Percentiles rank a stretch among this genome's conserved stretches.
Conservation (phyloP, 1,139 yeast species). For the Debaryomyces coudertii region DNA sequence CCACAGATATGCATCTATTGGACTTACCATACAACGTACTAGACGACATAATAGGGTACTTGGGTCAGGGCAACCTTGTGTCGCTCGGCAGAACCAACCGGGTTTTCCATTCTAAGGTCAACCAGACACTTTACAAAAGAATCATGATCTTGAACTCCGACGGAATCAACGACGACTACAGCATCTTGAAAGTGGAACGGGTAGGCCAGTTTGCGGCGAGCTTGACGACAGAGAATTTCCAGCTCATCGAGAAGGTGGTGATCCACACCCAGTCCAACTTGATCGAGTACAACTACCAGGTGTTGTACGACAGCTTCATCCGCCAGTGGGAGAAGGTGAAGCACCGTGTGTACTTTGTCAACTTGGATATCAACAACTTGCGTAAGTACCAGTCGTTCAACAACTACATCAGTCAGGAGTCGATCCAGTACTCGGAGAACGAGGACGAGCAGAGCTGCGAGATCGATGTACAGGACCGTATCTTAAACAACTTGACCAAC, state of each 20-base stretch:
- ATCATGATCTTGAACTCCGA: slow-evolving; percentile 21
- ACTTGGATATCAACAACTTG: slow-evolving; percentile 27
- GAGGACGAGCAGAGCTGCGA: slow-evolving; percentile 17
- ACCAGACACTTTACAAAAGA: slow-evolving; percentile 20
- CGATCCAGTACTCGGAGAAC: slow-evolving; percentile 22
- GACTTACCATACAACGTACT: slow-evolving; percentile 11
- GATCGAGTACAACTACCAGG: slow-evolving; percentile 21
- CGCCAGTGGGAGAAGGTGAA: slow-evolving; percentile 20
- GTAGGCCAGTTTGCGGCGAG: slow-evolving; percentile 18
- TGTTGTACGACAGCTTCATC: slow-evolving; percentile 21
- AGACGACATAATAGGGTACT: slow-evolving; percentile 15
- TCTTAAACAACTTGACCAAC: slow-evolving; percentile 24
- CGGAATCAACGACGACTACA: slow-evolving; percentile 10
- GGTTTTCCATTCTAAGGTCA: slow-evolving; percentile 19
- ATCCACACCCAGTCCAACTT: slow-evolving; percentile 26
- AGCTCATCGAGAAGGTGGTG: slow-evolving; percentile 19
- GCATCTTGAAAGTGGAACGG: slow-evolving; percentile 15
- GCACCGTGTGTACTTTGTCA: slow-evolving; percentile 22
- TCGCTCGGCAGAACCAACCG: slow-evolving; percentile 18
- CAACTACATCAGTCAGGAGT: slow-evolving; percentile 18
- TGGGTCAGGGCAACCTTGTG: slow-evolving; percentile 20
- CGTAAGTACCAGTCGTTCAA: slow-evolving; percentile 24
- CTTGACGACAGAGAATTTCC: slow-evolving; percentile 19
- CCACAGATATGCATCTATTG: slow-evolving; percentile 1
- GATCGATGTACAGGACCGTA: slow-evolving; percentile 13